Evolutionary conservation across 2,329 filamentous ascomycete species (phyloP), one percentile per base, ranked within the genome.

Genomic region (Didymella pinodella): DNA sequence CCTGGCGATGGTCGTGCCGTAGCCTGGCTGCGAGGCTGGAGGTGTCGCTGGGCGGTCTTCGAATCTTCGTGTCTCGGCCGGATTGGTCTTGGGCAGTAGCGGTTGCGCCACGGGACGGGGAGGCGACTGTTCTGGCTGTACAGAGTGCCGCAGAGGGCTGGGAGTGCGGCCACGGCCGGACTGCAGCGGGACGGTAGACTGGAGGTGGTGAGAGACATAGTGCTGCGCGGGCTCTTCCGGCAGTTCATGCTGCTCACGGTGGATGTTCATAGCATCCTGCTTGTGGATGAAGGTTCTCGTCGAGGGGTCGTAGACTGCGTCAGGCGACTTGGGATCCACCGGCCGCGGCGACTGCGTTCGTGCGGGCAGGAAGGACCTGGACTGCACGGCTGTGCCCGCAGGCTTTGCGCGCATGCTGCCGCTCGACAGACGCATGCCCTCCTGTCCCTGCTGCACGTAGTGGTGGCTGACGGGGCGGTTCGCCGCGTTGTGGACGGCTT

Each of bases 341-440:
- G 67, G 63, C 8, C 68, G 65, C 18, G 67, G 57, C 2, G 67
- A 31, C n/a, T 64, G 64, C 29, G 55, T 54, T 18, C 62, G 28
- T n/a, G 59, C 29, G 26, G 63, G 53, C 10, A 66, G 49, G 20
- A 53, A 66, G 3, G 65, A 65, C 44, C 66, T 61, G 29, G 62
- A 56, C 44, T 69, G 65, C 18, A 86, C 75, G 7, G 80, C 79
- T 2, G 83, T 81, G 3, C 82, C 85, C 55, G 77, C 82, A 2
- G 81, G 76, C 65, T 83, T 75, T 22, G 67, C 81, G 11, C 80
- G 79, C 66, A 88, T 78, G 10, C 83, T 85, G 12, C 85, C 86
- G 58, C 84, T 69, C 4, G 78, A 71, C 18, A 83, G 68, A 61
- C 79, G 77, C 26, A 74, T 72, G 22, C 80, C 80, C 51, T 79